These are phyloP conservation scores for Articulospora tetracladia DNA, from an alignment of 495 filamentous ascomycete genomes.

Conservation along the genomic window DNA sequence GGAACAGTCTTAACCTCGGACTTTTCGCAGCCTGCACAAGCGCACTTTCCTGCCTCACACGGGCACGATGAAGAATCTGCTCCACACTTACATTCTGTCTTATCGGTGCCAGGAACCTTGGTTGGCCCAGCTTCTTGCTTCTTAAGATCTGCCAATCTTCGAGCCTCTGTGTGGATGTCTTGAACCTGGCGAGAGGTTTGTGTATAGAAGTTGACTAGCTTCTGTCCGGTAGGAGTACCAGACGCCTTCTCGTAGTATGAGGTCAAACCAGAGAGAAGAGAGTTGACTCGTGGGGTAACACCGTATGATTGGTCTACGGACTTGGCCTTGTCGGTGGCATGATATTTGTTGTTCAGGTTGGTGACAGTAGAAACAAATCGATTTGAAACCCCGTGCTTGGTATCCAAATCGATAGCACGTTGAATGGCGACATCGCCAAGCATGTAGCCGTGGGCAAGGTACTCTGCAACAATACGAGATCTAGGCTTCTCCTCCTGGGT, in stretches of 20 bases:
- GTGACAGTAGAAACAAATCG: slow-evolving; percentile 70
- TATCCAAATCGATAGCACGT: slow-evolving; percentile 80
- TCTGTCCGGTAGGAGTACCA: slow-evolving; percentile 79
- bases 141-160: slow-evolving; percentile 83
- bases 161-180: slow-evolving; percentile 89
- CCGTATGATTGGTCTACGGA: slow-evolving; percentile 72
- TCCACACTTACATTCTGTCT: slow-evolving; percentile 42
- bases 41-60: slow-evolving; percentile 33
- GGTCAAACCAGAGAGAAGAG: slow-evolving; percentile 61
- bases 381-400: slow-evolving; percentile 79
- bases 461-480: slow-evolving; percentile 89
- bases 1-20: slow-evolving; percentile 22
- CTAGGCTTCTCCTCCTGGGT: slow-evolving; percentile 94
- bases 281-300: slow-evolving; percentile 60
- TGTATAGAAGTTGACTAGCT: slow-evolving; percentile 80
- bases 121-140: slow-evolving; percentile 49
- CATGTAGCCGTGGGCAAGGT: slow-evolving; percentile 89
- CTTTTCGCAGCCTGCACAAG: slow-evolving; percentile 30
- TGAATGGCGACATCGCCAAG: slow-evolving; percentile 83
- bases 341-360: slow-evolving; percentile 76
- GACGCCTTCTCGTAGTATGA: slow-evolving; percentile 92
- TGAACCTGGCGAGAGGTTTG: slow-evolving; percentile 77
- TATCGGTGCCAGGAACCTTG: slow-evolving; percentile 27
- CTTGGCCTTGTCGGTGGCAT: slow-evolving; percentile 74
- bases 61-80: slow-evolving; percentile 24